Base-by-base conservation (phyloP, 306 rosid genomes). In the Mucuna pruriens region DNA sequence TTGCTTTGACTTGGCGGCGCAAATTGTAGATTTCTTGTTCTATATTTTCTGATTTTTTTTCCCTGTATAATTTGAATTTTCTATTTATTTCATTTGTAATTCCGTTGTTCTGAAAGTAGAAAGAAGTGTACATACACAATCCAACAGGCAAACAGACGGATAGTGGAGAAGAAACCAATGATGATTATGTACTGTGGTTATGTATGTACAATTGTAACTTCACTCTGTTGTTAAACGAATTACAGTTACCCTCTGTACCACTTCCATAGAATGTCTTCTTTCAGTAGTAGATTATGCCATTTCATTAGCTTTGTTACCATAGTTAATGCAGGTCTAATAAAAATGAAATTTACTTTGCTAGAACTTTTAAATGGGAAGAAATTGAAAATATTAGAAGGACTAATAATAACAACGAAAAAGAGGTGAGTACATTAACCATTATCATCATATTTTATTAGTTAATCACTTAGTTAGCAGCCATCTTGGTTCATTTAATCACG, bases 71-170 rank as follows among this genome's bases (percentile, higher is more conserved):
- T 80, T 80, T 79, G 52, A 71, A 51, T 72, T 82, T 84, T 64
- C 29, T 9, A 72, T 79, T 65, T 62, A 29, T 55, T 84, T 84
- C 64, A 44, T 87, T 78, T 80, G 88, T 86, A 76, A 83, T 84
- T 80, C 73, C 68, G 71, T 80, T 77, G 68, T 75, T 76, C 42
- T 82, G 57, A 76, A 57, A 54, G 88, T 71, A 79, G 80, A 67
- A 88, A 77, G 85, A 77, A 85, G 75, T 84, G 89, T 84, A 85
- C 82, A 84, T 84, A 85, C 82, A 84, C 84, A 86, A 79, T 85
- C 85, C 88, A 85, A 84, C 79, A 80, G 84, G 87, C 78, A 87
- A 75, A 54, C 55, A 75, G 46, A 62, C 12, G 83, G 82, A 33
- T 31, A 22, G 71, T 45, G 62, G 46, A 82, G 83, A 34, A 63